Percentiles rank a stretch among this genome's conserved stretches.
Conservation (phyloP, 345 rosid genomes). For the Eucalyptus marginata region DNA sequence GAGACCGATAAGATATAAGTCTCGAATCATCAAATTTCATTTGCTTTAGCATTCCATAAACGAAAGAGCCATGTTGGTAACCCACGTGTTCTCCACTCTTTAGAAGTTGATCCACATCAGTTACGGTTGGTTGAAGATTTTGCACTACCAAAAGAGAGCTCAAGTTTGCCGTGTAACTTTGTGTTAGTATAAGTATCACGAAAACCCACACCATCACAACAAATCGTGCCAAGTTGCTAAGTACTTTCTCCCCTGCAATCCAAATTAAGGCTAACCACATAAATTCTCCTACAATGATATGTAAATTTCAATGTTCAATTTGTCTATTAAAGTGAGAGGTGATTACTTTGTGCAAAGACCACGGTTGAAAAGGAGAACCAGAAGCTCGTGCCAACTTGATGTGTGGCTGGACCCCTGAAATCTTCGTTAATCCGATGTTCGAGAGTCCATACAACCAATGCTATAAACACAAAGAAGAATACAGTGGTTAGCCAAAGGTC, state of each 20-base stretch:
- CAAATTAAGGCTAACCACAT: not conserved
- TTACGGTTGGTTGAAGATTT: not conserved
- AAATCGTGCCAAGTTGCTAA: not conserved
- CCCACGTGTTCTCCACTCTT: not conserved
- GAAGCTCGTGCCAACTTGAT: not conserved
- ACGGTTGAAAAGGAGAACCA: not conserved
- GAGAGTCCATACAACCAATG: not conserved
- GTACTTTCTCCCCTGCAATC: not conserved
- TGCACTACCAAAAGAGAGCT: not conserved
- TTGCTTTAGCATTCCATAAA: not conserved
- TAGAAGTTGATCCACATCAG: not conserved
- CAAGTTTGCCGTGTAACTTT: not conserved
- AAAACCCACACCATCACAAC: fast-evolving
- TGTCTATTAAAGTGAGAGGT: not conserved
- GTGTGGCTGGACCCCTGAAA: not conserved
- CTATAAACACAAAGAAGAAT: not conserved
- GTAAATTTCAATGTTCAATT: too few relatives aligned
- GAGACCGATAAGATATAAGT: not conserved
- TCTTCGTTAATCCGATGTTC: not conserved
- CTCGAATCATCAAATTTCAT: not conserved
- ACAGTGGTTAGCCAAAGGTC: not conserved
- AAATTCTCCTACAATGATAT: too few relatives aligned
- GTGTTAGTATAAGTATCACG: not conserved
- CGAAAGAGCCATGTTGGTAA: not conserved
- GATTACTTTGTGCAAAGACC: not conserved